Conservation (phyloP, 345 rosid genomes). For the Salix viminalis region DNA sequence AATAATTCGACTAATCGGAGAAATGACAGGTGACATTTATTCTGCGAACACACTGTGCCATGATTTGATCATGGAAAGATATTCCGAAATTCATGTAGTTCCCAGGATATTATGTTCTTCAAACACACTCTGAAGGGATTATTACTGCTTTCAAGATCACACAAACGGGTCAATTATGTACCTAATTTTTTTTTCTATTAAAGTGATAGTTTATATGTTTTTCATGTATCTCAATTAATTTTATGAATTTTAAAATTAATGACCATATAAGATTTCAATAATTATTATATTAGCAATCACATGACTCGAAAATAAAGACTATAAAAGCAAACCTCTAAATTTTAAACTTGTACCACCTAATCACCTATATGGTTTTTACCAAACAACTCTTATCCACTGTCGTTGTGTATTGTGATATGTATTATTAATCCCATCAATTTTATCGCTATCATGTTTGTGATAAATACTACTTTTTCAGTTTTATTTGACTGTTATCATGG, state of each 20-base stretch:
- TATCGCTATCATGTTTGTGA: no score
- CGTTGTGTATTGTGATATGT: no score
- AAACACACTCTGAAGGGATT: background rate
- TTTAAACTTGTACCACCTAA: no score
- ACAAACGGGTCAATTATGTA: background rate
- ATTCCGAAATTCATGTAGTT: background rate
- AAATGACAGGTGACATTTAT: background rate
- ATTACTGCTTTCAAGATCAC: background rate
- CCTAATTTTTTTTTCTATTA: background rate
- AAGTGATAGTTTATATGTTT: no score
- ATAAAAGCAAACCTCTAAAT: no score
- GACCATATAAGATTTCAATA: accelerated
- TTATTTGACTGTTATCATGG: no score
- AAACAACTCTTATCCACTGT: no score
- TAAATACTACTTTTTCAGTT: no score
- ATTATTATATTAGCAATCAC: no score
- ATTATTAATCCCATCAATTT: no score
- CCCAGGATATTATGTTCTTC: background rate
- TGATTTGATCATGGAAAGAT: background rate
- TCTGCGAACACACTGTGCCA: background rate
- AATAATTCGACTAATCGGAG: background rate
- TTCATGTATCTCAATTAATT: accelerated
- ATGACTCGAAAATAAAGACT: no score
- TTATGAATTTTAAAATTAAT: accelerated
- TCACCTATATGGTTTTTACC: background rate